Evolutionary conservation across 257 asterid genomes (phyloP).

Genomic region (Solanum virginianum): DNA sequence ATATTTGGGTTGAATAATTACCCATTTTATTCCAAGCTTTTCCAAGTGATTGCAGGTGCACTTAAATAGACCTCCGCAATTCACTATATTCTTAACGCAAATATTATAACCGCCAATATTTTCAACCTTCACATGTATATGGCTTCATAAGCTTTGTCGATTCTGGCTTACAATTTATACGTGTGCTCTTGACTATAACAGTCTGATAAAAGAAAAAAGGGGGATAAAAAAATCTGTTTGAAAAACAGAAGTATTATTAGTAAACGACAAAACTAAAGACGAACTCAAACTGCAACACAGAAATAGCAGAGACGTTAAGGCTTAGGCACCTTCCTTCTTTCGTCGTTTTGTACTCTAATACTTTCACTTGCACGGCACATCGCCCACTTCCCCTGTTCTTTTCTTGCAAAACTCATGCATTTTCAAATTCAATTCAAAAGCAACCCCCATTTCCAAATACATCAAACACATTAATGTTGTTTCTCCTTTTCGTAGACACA

Average conservation of each 20-base stretch:
- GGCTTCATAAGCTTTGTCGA: neutral
- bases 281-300: neutral
- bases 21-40: neutral
- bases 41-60: neutral
- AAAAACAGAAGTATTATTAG: neutral
- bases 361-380: neutral
- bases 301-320: neutral
- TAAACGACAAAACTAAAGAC: neutral
- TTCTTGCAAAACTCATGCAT: neutral
- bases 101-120: neutral
- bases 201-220: neutral
- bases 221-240: too few species aligned
- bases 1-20: neutral
- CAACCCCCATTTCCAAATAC: neutral
- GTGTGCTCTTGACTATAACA: neutral
- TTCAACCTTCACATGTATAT: neutral
- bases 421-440: neutral
- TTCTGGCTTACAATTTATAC: neutral
- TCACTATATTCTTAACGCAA: neutral
- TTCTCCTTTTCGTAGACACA: neutral
- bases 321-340: neutral
- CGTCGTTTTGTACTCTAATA: neutral
- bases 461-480: neutral
- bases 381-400: neutral
- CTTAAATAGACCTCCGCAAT: neutral